These are phyloP conservation scores for Achlya hypogyna DNA, from an alignment of 352 stramenopile genomes.

Conservation along the genomic window DNA sequence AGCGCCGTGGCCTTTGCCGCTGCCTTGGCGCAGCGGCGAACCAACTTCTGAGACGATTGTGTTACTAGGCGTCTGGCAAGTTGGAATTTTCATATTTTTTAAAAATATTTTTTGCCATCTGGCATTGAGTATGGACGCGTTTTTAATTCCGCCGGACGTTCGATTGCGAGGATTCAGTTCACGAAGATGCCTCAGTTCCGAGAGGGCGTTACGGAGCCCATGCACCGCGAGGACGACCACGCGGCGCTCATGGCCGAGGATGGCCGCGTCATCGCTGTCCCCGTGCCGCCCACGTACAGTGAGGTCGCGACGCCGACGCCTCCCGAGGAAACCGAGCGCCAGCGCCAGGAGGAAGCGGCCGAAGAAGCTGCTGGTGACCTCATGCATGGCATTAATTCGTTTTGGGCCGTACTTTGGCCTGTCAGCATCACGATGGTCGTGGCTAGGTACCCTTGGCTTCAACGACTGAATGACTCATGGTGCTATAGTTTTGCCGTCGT, in stretches of 20 bases:
- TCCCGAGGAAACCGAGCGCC: not conserved
- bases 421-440: conserved; percentile 77
- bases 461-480: not conserved
- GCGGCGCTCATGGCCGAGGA: not conserved
- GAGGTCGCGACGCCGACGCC: conserved; percentile 4
- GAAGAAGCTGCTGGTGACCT: conserved; percentile 48
- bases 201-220: not conserved
- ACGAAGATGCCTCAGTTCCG: not conserved
- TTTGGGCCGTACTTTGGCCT: conserved; percentile 76
- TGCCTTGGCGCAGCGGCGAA: no score
- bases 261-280: not conserved
- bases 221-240: not conserved
- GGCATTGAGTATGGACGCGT: not conserved
- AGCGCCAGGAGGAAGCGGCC: not conserved
- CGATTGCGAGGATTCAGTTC: not conserved
- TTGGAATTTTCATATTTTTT: not conserved
- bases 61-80: no score
- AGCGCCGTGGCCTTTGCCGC: no score
- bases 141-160: no score
- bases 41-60: no score
- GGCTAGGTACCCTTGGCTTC: conserved; percentile 25
- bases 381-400: conserved; percentile 83
- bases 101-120: not conserved
- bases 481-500: conserved; percentile 57
- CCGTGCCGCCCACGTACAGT: not conserved